Evolutionary conservation across 352 stramenopile genomes (phyloP), one percentile per base, ranked within the genome.

Genomic region (Plasmopara halstedii): DNA sequence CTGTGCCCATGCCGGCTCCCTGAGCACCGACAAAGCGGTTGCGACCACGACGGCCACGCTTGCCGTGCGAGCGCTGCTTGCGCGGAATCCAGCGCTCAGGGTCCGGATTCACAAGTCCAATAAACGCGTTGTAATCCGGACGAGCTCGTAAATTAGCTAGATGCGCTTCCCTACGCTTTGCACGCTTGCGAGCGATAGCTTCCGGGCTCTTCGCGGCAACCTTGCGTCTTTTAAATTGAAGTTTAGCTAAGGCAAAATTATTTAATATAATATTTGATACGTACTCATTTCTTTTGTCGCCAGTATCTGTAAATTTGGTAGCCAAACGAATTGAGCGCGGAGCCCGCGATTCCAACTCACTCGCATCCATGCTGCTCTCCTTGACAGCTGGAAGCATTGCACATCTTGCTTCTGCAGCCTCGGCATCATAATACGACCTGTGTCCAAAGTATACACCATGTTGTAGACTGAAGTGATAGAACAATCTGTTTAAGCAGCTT

Each of bases 1-100:
- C 67, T 44, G 77, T 86, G 52, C 69, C 61, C 73, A 86, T 85
- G 27, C 80, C 80, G 26, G 80, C 69, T 33, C 80, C 80, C 36
- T 92, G 80, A 6, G 80, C 80, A 29, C 80, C 80, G 8, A 92
- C 75, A 53, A 92, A 92, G 50, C 80, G 80, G 60, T 88, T 88
- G 56, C 77, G 73, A 21, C 74, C 75, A 42, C 76, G 75, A 51
- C 80, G 80, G 8, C 76, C 75, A 48, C 78, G 74, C 62, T 85
- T 85, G 35, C 73, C 64, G 40, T 86, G 66, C 49, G 77, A 86
- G 22, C 80, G 77, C 66, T 92, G 80, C 54, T 92, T 92, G 47
- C 78, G 76, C n/a, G 80, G 74, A 52, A 92, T 88, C 80, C 80
- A 92, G 40, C 80, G 77, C 59, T 89, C 80, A 14, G 77, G 77